Percentiles rank a stretch among this genome's conserved stretches.
Conservation (phyloP, 768 basidiomycete genomes). For the Leccinum pellstonianum region DNA sequence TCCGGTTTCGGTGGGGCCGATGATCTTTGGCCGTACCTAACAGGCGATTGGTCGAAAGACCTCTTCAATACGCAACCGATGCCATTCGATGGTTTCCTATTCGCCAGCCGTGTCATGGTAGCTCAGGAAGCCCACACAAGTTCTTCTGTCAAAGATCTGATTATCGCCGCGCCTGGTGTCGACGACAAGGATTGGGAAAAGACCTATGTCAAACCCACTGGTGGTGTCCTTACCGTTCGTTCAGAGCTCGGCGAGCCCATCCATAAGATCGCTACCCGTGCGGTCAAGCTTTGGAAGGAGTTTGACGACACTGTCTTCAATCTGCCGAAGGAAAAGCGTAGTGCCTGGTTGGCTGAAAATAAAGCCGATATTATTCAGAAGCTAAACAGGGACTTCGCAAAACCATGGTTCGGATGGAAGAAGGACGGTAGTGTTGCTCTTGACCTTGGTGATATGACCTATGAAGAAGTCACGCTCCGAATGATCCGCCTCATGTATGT, state of each 20-base stretch:
- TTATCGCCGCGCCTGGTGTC: conserved; percentile 92
- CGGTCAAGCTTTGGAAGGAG: conserved; percentile 97
- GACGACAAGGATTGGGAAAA: conserved; percentile 90
- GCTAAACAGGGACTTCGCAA: conserved; percentile 93
- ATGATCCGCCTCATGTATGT: conserved; percentile 96
- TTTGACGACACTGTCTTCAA: conserved; percentile 97
- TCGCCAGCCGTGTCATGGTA: conserved; percentile 97
- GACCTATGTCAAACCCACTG: conserved; percentile 91
- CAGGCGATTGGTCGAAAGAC: conserved; percentile 90
- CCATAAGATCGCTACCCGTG: conserved; percentile 97
- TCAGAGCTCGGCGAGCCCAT: conserved; percentile 99
- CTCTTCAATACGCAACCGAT: conserved; percentile 86
- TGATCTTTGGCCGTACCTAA: conserved; percentile 95
- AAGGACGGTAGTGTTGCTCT: conserved; percentile 82
- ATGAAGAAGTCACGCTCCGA: conserved; percentile 90
- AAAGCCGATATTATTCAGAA: conserved; percentile 88
- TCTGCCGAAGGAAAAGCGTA: conserved; percentile 93
- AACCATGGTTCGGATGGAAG: conserved; percentile 98
- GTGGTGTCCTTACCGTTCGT: conserved; percentile 93
- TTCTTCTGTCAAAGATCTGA: conserved; percentile 93
- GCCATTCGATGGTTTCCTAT: conserved; percentile 98
- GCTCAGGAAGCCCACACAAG: conserved; percentile 96
- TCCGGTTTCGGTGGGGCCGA: conserved; percentile 95
- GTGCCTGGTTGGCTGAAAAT: conserved; percentile 81
- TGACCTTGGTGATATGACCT: conserved; percentile 95